phyloP scores from a whole-genome alignment of 2,329 filamentous ascomycete genomes.

The Colletotrichum brevisporum region DNA sequence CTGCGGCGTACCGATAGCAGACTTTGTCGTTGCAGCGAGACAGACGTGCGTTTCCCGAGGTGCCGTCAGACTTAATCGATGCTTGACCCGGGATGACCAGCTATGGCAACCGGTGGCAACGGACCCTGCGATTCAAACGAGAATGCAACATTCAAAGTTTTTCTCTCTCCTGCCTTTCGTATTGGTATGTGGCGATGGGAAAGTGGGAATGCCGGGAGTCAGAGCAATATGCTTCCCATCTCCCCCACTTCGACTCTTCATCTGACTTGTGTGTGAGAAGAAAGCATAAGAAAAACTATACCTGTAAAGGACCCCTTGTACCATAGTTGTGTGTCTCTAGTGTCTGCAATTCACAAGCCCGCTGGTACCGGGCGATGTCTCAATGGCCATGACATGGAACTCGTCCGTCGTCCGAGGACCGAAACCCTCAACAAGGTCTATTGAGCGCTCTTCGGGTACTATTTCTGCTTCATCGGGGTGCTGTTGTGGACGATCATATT shows the following conservation, averaged over 20 bases:
- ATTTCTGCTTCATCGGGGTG: neutral
- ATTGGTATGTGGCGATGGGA: constrained; percentile 20
- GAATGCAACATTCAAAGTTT: constrained; percentile 24
- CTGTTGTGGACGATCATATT: constrained; percentile 12
- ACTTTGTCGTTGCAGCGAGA: constrained; percentile 11
- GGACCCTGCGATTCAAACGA: constrained; percentile 16
- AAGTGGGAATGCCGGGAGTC: neutral
- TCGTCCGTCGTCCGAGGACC: neutral
- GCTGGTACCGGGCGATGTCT: no score
- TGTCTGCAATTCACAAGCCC: no score
- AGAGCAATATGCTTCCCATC: neutral
- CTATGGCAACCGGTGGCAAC: neutral
- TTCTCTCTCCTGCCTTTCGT: neutral
- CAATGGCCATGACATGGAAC: no score
- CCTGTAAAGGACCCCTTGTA: no score
- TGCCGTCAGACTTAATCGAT: constrained; percentile 28
- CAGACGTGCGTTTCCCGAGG: constrained; percentile 18
- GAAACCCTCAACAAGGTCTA: constrained; percentile 11
- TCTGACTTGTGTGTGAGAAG: no score
- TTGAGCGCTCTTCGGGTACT: neutral
- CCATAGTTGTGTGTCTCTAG: no score
- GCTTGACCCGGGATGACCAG: constrained; percentile 1
- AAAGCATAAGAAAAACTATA: no score
- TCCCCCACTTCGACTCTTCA: neutral
- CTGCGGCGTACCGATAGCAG: constrained; percentile 8